A percentile compares a stretch with the other conserved stretches of the same genome.
phyloP scores from a whole-genome alignment of 2,329 filamentous ascomycete genomes.

The Aspergillus sclerotialis region DNA sequence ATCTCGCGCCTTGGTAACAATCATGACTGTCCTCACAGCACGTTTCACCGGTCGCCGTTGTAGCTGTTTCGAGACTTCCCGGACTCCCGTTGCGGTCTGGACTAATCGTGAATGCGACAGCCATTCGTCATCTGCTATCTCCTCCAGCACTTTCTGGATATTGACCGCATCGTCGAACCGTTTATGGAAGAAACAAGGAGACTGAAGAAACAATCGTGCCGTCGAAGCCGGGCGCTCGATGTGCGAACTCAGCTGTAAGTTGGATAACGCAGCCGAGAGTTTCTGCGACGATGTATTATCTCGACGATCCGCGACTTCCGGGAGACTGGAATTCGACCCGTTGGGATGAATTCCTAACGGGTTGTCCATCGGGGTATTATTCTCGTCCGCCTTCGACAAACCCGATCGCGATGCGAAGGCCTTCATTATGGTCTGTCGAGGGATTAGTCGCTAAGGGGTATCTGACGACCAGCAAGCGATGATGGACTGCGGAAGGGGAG shows the following conservation, averaged over 20 bases:
- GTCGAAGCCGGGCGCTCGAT: conserved; percentile 39
- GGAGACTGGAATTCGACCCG: conserved; percentile 13
- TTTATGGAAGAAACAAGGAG: conserved; percentile 96
- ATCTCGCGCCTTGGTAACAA: conserved; percentile 95
- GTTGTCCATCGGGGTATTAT: conserved; percentile 55
- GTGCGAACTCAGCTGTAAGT: conserved; percentile 39
- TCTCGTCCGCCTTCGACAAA: conserved; percentile 47
- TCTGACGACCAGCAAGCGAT: conserved; percentile 36
- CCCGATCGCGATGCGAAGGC: conserved; percentile 60
- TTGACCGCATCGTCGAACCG: conserved; percentile 95
- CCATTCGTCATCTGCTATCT: conserved; percentile 79
- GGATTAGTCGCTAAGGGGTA: conserved; percentile 56
- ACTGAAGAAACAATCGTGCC: conserved; percentile 63
- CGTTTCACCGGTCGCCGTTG: conserved; percentile 87
- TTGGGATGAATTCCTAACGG: conserved; percentile 54
- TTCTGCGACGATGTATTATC: conserved; percentile 50
- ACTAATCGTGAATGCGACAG: conserved; percentile 91
- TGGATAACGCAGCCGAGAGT: conserved; percentile 54
- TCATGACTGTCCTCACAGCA: conserved; percentile 92
- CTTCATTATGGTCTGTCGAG: conserved; percentile 76
- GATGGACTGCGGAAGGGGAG: conserved; percentile 29
- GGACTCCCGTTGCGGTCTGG: conserved; percentile 89
- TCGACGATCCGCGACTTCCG: conserved; percentile 25
- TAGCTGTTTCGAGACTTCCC: conserved; percentile 92
- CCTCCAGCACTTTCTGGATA: conserved; percentile 88